Evolutionary conservation across 371 early-diverging fungal species (phyloP).

Genomic region (Apophysomyces variabilis): DNA sequence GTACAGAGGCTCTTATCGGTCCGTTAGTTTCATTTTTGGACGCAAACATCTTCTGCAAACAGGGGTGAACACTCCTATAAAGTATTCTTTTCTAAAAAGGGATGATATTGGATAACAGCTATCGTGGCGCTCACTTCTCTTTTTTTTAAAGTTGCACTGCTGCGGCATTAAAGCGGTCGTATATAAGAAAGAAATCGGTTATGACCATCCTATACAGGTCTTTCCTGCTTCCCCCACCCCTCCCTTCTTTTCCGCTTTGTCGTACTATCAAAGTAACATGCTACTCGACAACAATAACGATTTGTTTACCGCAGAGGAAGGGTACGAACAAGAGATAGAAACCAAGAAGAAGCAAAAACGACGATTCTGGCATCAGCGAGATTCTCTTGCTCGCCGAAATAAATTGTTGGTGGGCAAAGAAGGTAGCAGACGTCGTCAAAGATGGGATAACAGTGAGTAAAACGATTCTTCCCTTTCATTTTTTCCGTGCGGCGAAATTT

Average conservation of each 20-base stretch:
- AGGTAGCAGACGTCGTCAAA: conserved; percentile 4
- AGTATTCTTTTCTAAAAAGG: too few relatives aligned
- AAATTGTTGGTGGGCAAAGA: conserved; percentile 13
- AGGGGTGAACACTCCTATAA: too few relatives aligned
- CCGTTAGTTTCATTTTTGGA: too few relatives aligned
- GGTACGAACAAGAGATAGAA: background rate
- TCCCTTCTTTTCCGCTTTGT: background rate
- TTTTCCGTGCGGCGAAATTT: background rate
- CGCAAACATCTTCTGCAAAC: too few relatives aligned
- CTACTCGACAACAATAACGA: background rate
- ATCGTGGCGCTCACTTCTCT: background rate
- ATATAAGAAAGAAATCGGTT: background rate
- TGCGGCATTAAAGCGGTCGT: background rate
- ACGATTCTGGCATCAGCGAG: conserved; percentile 17
- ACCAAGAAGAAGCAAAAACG: conserved; percentile 10
- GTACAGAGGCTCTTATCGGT: too few relatives aligned
- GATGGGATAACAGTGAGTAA: conserved; percentile 13
- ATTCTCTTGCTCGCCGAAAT: conserved; percentile 20
- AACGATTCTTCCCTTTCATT: background rate
- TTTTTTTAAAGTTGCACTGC: background rate
- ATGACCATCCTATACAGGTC: background rate
- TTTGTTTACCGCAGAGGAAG: background rate
- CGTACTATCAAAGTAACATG: background rate
- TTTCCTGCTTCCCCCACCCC: background rate
- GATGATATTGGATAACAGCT: background rate